Evolutionary conservation across 306 rosid species (phyloP).

Genomic region (Styphnolobium japonicum): DNA sequence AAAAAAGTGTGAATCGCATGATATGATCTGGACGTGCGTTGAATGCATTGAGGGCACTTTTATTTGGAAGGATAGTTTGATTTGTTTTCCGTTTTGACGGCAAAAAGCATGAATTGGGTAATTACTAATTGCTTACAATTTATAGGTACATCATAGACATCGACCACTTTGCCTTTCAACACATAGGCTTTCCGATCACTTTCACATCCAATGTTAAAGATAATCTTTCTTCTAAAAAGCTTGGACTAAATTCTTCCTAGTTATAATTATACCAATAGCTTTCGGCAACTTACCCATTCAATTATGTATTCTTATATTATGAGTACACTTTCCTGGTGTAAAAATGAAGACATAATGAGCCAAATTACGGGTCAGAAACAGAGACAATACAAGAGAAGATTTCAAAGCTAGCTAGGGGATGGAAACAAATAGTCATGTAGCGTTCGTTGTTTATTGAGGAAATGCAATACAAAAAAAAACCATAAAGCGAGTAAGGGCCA

Average conservation of each 20-base stretch:
- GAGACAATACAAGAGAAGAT: conserved; percentile 13
- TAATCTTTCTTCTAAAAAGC: background rate
- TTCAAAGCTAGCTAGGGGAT: background rate
- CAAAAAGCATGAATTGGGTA: background rate
- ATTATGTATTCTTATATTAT: background rate
- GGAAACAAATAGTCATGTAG: background rate
- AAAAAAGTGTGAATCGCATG: background rate
- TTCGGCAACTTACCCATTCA: conserved; percentile 30
- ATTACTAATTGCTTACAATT: background rate
- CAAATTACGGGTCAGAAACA: background rate
- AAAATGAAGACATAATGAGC: background rate
- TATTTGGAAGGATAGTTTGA: background rate
- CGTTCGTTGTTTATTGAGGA: conserved; percentile 12
- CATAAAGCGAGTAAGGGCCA: background rate
- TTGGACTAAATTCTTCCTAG: conserved; percentile 15
- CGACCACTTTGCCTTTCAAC: background rate
- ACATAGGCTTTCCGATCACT: conserved; percentile 3
- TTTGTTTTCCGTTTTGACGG: background rate
- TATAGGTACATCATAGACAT: background rate
- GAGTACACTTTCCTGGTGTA: background rate
- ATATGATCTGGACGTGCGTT: background rate
- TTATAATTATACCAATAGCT: conserved; percentile 25
- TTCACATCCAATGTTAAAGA: conserved; percentile 16
- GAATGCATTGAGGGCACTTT: conserved; percentile 7
- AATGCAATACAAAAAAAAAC: background rate